These are phyloP conservation scores for Saccharomycopsis babjevae DNA, from an alignment of 805 yeast species.

Conservation along the genomic window DNA sequence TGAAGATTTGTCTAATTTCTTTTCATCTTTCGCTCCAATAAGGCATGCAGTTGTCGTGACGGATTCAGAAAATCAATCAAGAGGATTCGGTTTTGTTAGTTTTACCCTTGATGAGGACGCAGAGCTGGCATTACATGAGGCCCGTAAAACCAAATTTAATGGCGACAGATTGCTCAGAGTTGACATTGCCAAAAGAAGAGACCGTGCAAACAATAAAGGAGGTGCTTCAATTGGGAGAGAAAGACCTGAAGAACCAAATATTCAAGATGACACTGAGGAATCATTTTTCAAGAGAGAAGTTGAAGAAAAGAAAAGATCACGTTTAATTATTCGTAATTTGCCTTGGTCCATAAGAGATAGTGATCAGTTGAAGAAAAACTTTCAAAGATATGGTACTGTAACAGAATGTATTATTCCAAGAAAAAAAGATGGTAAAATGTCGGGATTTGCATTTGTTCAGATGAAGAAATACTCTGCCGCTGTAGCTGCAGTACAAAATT, in stretches of 20 bases:
- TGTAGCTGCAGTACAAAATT: slow-evolving; percentile 65
- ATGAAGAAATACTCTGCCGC: slow-evolving; percentile 77
- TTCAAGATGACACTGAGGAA: slow-evolving; percentile 11
- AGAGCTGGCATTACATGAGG: slow-evolving; percentile 53
- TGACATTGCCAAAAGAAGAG: slow-evolving; percentile 89
- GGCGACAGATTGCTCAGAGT: slow-evolving; percentile 54
- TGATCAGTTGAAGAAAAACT: slow-evolving; percentile 55
- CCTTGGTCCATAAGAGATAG: slow-evolving; percentile 93
- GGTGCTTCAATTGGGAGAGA: slow-evolving; percentile 5
- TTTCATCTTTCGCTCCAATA: slow-evolving; percentile 88
- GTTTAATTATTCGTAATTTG: slow-evolving; percentile 80
- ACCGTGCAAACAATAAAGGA: slow-evolving; percentile 38
- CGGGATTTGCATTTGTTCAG: slow-evolving; percentile 91
- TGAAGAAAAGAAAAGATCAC: slow-evolving; percentile 72
- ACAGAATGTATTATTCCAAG: slow-evolving; percentile 84
- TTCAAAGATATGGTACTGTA: slow-evolving; percentile 74
- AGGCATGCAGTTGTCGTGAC: slow-evolving; percentile 89
- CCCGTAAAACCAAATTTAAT: slow-evolving; percentile 58
- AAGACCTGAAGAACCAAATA: slow-evolving; percentile 17
- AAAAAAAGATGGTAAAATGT: slow-evolving; percentile 78
- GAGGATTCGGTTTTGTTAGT: slow-evolving; percentile 94
- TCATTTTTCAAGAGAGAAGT: slow-evolving; percentile 9
- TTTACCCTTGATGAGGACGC: slow-evolving; percentile 84
- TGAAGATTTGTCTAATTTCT: slow-evolving; percentile 73
- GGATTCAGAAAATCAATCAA: slow-evolving; percentile 63